These are phyloP conservation scores for Apostasia shenzhenica DNA, from an alignment of 106 monocot genomes.

Conservation along the genomic window DNA sequence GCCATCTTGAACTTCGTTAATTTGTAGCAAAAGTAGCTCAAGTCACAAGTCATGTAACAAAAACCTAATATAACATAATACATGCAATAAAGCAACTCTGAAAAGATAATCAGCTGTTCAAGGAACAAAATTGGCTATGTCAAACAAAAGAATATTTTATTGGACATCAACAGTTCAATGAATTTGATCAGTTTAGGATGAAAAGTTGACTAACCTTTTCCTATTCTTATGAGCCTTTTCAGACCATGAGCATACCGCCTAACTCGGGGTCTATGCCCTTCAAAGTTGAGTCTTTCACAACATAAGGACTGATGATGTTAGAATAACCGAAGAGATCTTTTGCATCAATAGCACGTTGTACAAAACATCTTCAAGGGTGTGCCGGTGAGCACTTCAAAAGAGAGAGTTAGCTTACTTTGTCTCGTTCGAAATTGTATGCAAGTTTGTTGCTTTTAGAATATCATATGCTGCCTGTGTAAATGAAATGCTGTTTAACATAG, in stretches of 20 bases:
- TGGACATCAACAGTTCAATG: background rate
- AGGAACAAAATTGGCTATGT: background rate
- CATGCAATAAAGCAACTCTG: background rate
- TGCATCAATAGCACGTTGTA: background rate
- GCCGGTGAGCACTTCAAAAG: slow-evolving; percentile 1
- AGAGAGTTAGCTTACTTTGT: slow-evolving; percentile 54
- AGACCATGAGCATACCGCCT: slow-evolving; percentile 85
- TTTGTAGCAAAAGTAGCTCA: background rate
- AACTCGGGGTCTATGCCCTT: slow-evolving; percentile 75
- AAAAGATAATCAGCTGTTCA: background rate
- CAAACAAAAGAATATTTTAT: background rate
- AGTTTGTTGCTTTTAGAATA: slow-evolving; percentile 25
- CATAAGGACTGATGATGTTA: slow-evolving; percentile 2
- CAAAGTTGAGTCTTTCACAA: slow-evolving; percentile 72
- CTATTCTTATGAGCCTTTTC: slow-evolving; percentile 75
- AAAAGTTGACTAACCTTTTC: slow-evolving; percentile 57
- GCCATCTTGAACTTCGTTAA: too few relatives aligned
- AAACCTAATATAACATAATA: background rate
- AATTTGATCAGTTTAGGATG: background rate
- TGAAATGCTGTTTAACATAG: background rate
- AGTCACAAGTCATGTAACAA: background rate
- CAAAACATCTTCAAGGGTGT: background rate
- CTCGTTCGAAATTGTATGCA: slow-evolving; percentile 33
- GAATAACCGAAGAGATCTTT: background rate
- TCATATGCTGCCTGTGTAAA: slow-evolving; percentile 57